A percentile compares a stretch with the other conserved stretches of the same genome.
Conservation (phyloP, 1,139 yeast genomes). For the Blastobotrys malaysiensis region DNA sequence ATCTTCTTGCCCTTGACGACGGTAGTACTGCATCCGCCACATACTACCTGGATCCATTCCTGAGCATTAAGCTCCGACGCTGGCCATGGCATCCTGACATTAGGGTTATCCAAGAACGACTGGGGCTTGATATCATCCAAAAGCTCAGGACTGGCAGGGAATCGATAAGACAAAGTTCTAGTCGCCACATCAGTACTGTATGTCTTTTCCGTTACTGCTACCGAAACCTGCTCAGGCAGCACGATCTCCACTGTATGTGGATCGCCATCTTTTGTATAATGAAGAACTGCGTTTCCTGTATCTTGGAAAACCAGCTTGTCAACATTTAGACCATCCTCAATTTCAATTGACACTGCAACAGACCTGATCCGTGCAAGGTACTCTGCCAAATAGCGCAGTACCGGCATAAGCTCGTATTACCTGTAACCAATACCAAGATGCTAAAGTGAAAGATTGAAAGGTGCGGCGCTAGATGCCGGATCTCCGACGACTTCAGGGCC, state of each 20-base stretch:
- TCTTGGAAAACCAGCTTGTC: slow-evolving; percentile 16
- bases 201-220: slow-evolving; percentile 15
- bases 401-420: not conserved
- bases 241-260: slow-evolving; percentile 6
- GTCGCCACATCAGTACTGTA: slow-evolving; percentile 12
- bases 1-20: slow-evolving; percentile 13
- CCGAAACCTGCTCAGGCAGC: slow-evolving; percentile 23
- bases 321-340: slow-evolving; percentile 15
- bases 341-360: slow-evolving; percentile 24
- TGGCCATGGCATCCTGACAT: slow-evolving; percentile 21
- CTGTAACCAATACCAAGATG: not conserved
- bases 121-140: not conserved
- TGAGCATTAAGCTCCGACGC: slow-evolving; percentile 13
- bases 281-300: slow-evolving; percentile 16
- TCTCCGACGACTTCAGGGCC: not conserved
- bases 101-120: slow-evolving; percentile 14
- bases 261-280: slow-evolving; percentile 8
- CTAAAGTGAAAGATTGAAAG: not conserved
- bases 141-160: slow-evolving; percentile 24
- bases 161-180: slow-evolving; percentile 18
- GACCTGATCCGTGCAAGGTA: slow-evolving; percentile 30
- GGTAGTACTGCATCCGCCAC: slow-evolving; percentile 11
- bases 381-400: slow-evolving; percentile 27
- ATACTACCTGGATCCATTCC: slow-evolving; percentile 1
- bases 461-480: not conserved